Conservation (phyloP, 805 yeast genomes). For the Nakazawaea ambrosiae region DNA sequence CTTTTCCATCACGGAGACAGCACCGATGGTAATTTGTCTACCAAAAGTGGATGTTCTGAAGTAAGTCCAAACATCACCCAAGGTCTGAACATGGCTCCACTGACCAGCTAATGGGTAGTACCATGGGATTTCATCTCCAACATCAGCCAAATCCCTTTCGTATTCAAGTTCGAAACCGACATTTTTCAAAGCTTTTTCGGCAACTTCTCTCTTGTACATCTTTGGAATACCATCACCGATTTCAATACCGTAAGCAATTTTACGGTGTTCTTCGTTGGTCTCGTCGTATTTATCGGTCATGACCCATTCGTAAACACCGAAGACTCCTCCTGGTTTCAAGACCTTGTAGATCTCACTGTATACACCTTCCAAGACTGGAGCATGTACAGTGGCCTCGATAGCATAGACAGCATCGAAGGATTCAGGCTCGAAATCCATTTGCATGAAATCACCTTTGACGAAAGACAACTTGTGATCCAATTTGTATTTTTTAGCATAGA, state of each 20-base stretch:
- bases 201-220: slow-evolving; percentile 83
- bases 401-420: slow-evolving; percentile 96
- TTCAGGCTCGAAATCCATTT: slow-evolving; percentile 90
- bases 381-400: slow-evolving; percentile 97
- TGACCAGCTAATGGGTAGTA: slow-evolving; percentile 95
- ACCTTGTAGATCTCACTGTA: slow-evolving; percentile 92
- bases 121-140: slow-evolving; percentile 88
- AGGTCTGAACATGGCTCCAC: slow-evolving; percentile 75
- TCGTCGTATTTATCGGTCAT: slow-evolving; percentile 94
- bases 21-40: slow-evolving; percentile 74
- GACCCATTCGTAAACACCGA: slow-evolving; percentile 99
- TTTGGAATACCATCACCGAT: slow-evolving; percentile 98
- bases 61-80: slow-evolving; percentile 74
- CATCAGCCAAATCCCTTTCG: slow-evolving; percentile 77
- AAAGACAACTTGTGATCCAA: slow-evolving; percentile 70
- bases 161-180: slow-evolving; percentile 83
- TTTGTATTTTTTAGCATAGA: slow-evolving; percentile 61
- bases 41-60: slow-evolving; percentile 86
- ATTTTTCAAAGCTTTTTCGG: slow-evolving; percentile 73
- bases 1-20: slow-evolving; percentile 77
- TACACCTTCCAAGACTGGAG: slow-evolving; percentile 94
- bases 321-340: slow-evolving; percentile 94
- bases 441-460: slow-evolving; percentile 98
- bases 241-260: slow-evolving; percentile 94
- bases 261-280: slow-evolving; percentile 80